These are phyloP conservation scores for Falciphora oryzae DNA, from an alignment of 2,329 filamentous ascomycete genomes.

Conservation along the genomic window DNA sequence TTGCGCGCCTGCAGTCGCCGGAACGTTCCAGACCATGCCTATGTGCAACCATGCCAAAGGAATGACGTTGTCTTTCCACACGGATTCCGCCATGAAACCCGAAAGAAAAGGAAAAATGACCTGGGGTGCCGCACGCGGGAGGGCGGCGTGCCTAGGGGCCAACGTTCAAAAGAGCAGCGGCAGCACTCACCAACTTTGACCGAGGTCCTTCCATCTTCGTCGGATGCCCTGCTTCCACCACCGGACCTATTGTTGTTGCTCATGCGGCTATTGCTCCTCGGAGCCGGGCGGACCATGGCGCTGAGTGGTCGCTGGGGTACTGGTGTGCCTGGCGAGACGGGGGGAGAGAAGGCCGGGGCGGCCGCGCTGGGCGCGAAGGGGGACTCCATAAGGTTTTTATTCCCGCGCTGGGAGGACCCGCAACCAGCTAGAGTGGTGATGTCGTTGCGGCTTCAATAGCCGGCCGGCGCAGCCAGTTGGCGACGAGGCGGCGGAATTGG, in stretches of 20 bases:
- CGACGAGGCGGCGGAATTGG: not conserved
- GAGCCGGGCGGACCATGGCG: constrained; percentile 68
- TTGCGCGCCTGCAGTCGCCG: too few species aligned
- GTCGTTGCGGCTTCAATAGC: too few species aligned
- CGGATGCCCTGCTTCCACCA: constrained; percentile 74
- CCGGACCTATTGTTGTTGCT: constrained; percentile 74
- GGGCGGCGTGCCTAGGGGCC: too few species aligned
- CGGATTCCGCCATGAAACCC: too few species aligned
- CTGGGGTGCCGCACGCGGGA: too few species aligned
- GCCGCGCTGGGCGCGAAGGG: constrained; percentile 16
- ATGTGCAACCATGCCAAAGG: too few species aligned
- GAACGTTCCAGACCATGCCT: too few species aligned
- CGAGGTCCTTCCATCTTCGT: constrained; percentile 84
- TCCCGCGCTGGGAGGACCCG: not conserved
- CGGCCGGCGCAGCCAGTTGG: too few species aligned
- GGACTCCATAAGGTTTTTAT: constrained; percentile 14
- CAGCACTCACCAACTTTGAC: constrained; percentile 86
- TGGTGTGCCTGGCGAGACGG: constrained; percentile 52
- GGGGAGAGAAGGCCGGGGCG: constrained; percentile 64
- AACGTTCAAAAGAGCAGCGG: not conserved
- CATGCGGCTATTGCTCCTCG: constrained; percentile 74
- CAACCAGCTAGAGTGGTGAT: too few species aligned
- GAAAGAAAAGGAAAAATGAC: too few species aligned
- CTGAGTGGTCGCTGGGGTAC: constrained; percentile 67
- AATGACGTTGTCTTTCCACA: too few species aligned